A percentile compares a stretch with the other conserved stretches of the same genome.
phyloP scores from a whole-genome alignment of 345 rosid genomes.

The Boechera stricta region DNA sequence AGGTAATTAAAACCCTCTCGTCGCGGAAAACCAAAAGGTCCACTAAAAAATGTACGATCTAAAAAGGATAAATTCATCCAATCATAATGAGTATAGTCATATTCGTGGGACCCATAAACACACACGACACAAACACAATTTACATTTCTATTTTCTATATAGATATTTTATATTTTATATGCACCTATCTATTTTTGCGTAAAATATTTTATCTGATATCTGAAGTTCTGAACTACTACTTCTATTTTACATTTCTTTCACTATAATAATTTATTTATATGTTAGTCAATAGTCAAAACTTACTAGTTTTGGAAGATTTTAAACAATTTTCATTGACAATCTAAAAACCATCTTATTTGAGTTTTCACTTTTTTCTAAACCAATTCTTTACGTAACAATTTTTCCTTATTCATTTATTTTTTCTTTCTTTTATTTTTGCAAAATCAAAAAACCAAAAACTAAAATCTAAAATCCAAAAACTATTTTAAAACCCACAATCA shows the following conservation, averaged over 20 bases:
- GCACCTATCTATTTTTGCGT: background rate
- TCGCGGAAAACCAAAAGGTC: constrained; percentile 15
- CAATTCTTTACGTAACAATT: too few species aligned
- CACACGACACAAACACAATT: constrained; percentile 34
- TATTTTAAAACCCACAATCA: too few species aligned
- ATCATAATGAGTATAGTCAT: background rate
- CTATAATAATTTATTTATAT: too few species aligned
- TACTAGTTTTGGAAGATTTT: too few species aligned
- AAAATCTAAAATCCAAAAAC: too few species aligned
- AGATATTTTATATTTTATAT: background rate
- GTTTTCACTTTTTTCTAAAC: too few species aligned
- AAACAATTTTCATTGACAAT: too few species aligned
- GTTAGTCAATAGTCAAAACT: constrained; percentile 7
- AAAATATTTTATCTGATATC: constrained; percentile 5
- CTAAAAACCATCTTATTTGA: too few species aligned
- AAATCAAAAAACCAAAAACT: too few species aligned
- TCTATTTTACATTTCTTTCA: background rate
- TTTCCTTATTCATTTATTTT: too few species aligned
- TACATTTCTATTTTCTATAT: background rate
- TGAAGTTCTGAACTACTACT: background rate
- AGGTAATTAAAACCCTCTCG: background rate
- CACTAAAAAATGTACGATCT: background rate
- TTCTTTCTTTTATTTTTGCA: too few species aligned
- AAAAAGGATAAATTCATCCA: background rate
- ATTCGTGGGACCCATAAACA: constrained; percentile 23